A percentile compares a stretch with the other conserved stretches of the same genome.
These are phyloP conservation scores for Psilocybe tampanensis DNA, from an alignment of 768 basidiomycete genomes.

Conservation along the genomic window DNA sequence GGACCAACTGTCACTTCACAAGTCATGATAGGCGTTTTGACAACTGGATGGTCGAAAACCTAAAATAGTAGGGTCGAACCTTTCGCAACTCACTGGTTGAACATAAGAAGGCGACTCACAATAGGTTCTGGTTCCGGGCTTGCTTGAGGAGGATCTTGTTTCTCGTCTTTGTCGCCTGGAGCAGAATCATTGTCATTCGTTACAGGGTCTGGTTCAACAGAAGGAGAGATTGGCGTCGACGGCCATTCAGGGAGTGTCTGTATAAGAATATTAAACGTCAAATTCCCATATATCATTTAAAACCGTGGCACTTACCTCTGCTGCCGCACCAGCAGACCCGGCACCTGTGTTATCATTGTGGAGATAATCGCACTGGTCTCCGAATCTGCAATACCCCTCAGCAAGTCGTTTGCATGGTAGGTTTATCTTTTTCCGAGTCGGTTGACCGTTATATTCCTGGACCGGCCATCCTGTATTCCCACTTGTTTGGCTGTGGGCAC, in stretches of 20 bases:
- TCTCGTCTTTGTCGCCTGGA: neutral
- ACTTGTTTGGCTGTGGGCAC: slow-evolving; percentile 7
- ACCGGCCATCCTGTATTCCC: slow-evolving; percentile 17
- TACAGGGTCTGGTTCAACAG: neutral
- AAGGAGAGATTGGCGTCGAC: neutral
- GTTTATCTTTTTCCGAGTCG: slow-evolving; percentile 16
- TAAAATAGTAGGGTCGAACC: neutral
- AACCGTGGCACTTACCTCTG: neutral
- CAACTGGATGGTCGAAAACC: slow-evolving; percentile 20
- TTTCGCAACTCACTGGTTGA: neutral
- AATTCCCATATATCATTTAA: too few species aligned
- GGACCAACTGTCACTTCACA: slow-evolving; percentile 35
- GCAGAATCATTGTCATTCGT: neutral
- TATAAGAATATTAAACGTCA: neutral
- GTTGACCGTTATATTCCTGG: slow-evolving; percentile 8
- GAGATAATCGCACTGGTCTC: slow-evolving; percentile 29
- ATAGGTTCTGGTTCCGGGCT: neutral
- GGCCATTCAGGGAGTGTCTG: neutral
- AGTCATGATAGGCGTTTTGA: slow-evolving; percentile 28
- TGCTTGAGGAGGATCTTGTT: neutral
- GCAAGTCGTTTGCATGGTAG: slow-evolving; percentile 35
- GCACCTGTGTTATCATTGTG: slow-evolving; percentile 24
- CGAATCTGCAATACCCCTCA: slow-evolving; percentile 34
- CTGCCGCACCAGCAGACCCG: neutral
- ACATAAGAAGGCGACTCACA: neutral